Evolutionary conservation across 1,284 basidiomycete genomes (phyloP).

Genomic region (Pyrrhoderma lamaoense): DNA sequence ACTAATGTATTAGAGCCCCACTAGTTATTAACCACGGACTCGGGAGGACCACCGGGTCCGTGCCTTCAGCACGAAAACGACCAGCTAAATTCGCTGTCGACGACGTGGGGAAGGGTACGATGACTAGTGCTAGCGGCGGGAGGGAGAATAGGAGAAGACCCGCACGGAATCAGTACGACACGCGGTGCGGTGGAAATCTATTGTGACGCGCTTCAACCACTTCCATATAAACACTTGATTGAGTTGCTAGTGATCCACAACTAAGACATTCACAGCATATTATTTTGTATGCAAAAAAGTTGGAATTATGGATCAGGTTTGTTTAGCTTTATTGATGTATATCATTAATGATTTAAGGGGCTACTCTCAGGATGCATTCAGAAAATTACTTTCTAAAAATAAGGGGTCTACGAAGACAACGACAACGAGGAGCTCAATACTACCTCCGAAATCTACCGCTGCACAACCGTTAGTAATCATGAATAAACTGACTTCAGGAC

Average conservation of each 20-base stretch:
- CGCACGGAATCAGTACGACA: neutral
- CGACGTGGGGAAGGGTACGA: neutral
- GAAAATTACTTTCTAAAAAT: constrained; percentile 28
- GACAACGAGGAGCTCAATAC: constrained; percentile 8
- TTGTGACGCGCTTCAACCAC: neutral
- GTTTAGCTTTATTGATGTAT: neutral
- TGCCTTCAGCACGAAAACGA: constrained; percentile 10
- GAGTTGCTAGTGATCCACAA: neutral
- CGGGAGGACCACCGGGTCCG: constrained; percentile 9
- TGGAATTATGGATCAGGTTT: constrained; percentile 14
- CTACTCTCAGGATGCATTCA: constrained; percentile 34
- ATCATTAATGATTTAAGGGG: neutral
- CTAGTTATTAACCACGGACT: constrained; percentile 3
- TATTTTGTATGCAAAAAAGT: too few species aligned
- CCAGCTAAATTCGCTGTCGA: neutral
- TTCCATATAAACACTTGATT: neutral
- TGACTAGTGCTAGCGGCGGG: neutral
- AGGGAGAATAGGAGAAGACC: neutral
- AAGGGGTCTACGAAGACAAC: constrained; percentile 18
- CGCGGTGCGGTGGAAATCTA: neutral
- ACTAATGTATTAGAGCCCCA: constrained; percentile 24
- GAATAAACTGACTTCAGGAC: neutral
- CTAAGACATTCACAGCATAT: too few species aligned
- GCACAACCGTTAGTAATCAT: constrained; percentile 16
- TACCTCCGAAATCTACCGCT: constrained; percentile 8